phyloP scores from a whole-genome alignment of 2,329 filamentous ascomycete genomes.

The Alternaria dauci region DNA sequence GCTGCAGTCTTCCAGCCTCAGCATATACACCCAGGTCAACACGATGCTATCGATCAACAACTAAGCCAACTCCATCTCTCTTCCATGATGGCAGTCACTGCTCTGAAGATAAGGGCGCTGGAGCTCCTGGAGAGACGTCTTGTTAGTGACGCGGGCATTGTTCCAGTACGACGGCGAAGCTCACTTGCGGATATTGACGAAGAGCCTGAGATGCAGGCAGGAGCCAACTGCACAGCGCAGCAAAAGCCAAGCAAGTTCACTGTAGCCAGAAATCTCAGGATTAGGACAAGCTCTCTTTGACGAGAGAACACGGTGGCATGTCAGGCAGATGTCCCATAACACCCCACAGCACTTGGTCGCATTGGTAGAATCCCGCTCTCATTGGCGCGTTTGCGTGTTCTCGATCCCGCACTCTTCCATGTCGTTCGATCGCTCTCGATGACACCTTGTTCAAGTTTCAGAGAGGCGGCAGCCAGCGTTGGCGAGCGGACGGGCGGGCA shows the following conservation, averaged over 20 bases:
- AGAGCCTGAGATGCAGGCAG: slow-evolving; percentile 9
- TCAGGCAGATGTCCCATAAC: slow-evolving; percentile 1
- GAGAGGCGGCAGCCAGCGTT: not conserved
- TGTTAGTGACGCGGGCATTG: slow-evolving; percentile 26
- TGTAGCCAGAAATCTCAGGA: slow-evolving; percentile 2
- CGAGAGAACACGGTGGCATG: slow-evolving; percentile 10
- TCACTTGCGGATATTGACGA: slow-evolving; percentile 8
- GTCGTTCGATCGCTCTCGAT: slow-evolving; percentile 5
- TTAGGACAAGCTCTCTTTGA: slow-evolving; percentile 33
- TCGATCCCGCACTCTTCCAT: slow-evolving; percentile 9
- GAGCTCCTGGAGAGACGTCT: slow-evolving; percentile 21
- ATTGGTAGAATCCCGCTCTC: slow-evolving; percentile 3
- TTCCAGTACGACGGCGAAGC: not conserved
- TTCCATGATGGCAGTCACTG: slow-evolving; percentile 14
- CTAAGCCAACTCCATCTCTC: slow-evolving; percentile 33
- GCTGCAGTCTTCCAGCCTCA: slow-evolving; percentile 37
- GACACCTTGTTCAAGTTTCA: not conserved
- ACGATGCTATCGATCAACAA: slow-evolving; percentile 3
- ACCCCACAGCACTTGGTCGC: slow-evolving; percentile 4
- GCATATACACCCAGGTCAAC: not conserved
- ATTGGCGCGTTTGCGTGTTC: slow-evolving; percentile 6
- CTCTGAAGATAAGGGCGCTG: slow-evolving; percentile 16
- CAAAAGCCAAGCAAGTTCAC: slow-evolving; percentile 2
- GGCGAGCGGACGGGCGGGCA: not conserved
- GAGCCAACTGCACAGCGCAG: slow-evolving; percentile 16